phyloP scores from a whole-genome alignment of 345 rosid species.

The Eutrema japonicum region DNA sequence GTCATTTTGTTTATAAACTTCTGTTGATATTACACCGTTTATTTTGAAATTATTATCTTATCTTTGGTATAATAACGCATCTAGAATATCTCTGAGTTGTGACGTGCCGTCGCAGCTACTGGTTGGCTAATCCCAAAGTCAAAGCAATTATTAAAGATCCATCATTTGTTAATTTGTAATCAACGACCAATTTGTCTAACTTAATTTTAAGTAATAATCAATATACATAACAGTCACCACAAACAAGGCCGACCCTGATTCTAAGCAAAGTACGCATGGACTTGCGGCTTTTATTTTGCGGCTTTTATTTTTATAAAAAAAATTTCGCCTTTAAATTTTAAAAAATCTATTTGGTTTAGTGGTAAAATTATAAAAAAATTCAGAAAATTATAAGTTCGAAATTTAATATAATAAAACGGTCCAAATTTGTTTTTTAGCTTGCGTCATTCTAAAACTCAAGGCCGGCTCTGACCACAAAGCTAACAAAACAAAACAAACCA shows the following conservation, averaged over 20 bases:
- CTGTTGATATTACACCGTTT: background rate
- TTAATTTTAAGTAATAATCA: background rate
- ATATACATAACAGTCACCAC: constrained; percentile 11
- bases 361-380: no score
- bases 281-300: no score
- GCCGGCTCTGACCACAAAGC: background rate
- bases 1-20: background rate
- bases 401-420: no score
- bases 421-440: no score
- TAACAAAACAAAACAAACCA: constrained; percentile 20
- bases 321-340: no score
- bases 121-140: constrained; percentile 47
- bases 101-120: constrained; percentile 50
- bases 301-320: no score
- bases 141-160: constrained; percentile 39
- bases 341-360: no score
- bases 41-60: background rate
- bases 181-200: constrained; percentile 30
- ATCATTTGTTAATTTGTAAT: constrained; percentile 44
- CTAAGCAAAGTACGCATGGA: no score
- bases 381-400: no score
- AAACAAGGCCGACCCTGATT: no score
- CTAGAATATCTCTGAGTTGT: constrained; percentile 35
- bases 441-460: no score
- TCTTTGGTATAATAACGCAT: constrained; percentile 26